Percentiles rank a stretch among this genome's conserved stretches.
These are phyloP conservation scores for Filosporella fistucella DNA, from an alignment of 495 filamentous ascomycete genomes.

Conservation along the genomic window DNA sequence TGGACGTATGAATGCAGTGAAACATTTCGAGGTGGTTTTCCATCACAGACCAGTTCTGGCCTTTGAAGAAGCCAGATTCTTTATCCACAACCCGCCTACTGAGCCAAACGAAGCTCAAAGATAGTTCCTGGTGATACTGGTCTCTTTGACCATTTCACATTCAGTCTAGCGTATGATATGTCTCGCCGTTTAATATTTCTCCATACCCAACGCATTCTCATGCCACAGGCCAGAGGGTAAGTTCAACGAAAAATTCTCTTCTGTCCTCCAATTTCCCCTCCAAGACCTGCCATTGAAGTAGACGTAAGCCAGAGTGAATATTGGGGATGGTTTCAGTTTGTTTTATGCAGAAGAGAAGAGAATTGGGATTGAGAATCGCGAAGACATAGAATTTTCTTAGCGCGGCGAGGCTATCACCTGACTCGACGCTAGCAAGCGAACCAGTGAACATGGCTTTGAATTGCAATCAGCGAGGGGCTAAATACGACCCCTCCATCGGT, in stretches of 20 bases:
- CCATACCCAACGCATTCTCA: constrained; percentile 25
- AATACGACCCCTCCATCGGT: no score
- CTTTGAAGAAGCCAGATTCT: background rate
- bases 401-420: no score
- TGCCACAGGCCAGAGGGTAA: constrained; percentile 45
- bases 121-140: background rate
- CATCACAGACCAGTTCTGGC: no score
- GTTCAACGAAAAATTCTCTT: constrained; percentile 33
- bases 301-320: constrained; percentile 76
- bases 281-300: constrained; percentile 51
- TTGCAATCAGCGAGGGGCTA: no score
- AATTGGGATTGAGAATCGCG: constrained; percentile 25
- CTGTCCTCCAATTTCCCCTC: constrained; percentile 79
- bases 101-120: background rate
- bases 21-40: background rate
- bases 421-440: no score
- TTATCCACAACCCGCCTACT: background rate
- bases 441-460: no score
- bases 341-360: constrained; percentile 47
- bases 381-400: constrained; percentile 10
- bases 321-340: constrained; percentile 67
- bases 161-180: constrained; percentile 4
- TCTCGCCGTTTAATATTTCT: constrained; percentile 26
- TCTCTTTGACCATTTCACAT: background rate
- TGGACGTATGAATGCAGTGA: background rate